Conservation (phyloP, 208 protist genomes). For the Borovskyia barvae region DNA sequence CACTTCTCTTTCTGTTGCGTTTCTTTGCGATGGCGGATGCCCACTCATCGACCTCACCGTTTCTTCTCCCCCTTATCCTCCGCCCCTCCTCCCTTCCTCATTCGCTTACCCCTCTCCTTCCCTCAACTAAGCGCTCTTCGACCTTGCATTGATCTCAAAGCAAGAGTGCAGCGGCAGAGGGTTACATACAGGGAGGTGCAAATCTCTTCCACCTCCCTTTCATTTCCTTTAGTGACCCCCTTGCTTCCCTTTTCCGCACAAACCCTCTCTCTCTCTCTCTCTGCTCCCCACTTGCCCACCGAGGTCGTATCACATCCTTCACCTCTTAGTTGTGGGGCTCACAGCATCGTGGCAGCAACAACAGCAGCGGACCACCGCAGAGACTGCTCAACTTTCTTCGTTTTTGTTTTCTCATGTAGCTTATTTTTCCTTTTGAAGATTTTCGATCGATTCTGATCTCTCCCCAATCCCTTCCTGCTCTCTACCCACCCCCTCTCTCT, state of each 20-base stretch:
- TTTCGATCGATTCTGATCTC: background rate
- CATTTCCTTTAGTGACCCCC: background rate
- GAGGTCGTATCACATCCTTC: too few relatives aligned
- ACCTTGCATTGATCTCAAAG: too few relatives aligned
- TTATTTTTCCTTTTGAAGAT: conserved; percentile 12
- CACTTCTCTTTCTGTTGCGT: background rate
- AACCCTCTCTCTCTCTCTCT: conserved; percentile 11
- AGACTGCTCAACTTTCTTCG: background rate
- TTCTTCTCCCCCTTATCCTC: too few relatives aligned
- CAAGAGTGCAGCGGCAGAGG: too few relatives aligned
- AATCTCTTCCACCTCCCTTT: background rate
- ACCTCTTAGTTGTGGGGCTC: too few relatives aligned
- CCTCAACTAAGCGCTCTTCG: too few relatives aligned
- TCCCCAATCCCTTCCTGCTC: background rate
- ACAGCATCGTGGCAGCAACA: too few relatives aligned
- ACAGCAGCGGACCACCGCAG: too few relatives aligned
- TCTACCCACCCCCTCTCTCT: background rate
- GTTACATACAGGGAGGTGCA: too few relatives aligned
- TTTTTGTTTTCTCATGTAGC: background rate
- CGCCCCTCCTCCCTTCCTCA: too few relatives aligned
- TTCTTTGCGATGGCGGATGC: background rate
- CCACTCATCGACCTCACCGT: background rate
- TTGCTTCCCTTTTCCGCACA: background rate
- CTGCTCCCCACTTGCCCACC: conserved; percentile 7
- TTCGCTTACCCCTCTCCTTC: too few relatives aligned